Evolutionary conservation across 1,284 basidiomycete species (phyloP).

Genomic region (Tremellales sp.): DNA sequence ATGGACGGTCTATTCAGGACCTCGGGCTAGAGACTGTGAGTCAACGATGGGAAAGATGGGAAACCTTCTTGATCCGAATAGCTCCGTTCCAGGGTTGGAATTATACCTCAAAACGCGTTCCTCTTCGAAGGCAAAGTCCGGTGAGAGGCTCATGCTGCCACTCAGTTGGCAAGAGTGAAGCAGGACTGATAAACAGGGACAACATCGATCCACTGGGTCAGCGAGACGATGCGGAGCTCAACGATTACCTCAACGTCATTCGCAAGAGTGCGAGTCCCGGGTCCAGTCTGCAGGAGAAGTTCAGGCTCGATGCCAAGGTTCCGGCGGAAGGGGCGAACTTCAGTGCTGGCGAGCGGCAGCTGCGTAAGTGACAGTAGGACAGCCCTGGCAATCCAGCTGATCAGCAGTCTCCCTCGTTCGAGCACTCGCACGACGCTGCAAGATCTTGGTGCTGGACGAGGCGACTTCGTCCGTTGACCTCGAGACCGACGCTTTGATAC

Average conservation of each 20-base stretch:
- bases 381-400: no score
- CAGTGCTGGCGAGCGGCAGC: constrained; percentile 55
- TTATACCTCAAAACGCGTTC: constrained; percentile 54
- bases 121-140: constrained; percentile 37
- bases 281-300: constrained; percentile 50
- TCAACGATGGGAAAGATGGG: constrained; percentile 2
- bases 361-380: constrained; percentile 20
- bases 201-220: constrained; percentile 52
- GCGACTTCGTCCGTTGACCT: constrained; percentile 61
- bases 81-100: constrained; percentile 59
- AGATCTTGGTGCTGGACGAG: constrained; percentile 61
- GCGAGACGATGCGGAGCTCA: constrained; percentile 55
- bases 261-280: constrained; percentile 30
- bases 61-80: constrained; percentile 5
- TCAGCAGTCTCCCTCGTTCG: constrained; percentile 60
- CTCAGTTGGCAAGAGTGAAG: no score
- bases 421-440: constrained; percentile 65
- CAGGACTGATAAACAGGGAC: constrained; percentile 5
- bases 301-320: constrained; percentile 57
- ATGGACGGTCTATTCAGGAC: constrained; percentile 55
- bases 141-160: constrained; percentile 19
- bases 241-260: constrained; percentile 52
- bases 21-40: constrained; percentile 56
- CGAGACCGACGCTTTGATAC: constrained; percentile 70
- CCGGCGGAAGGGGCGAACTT: constrained; percentile 31